Evolutionary conservation across 1,284 basidiomycete genomes (phyloP), one percentile per base, ranked within the genome.

Genomic region (Ganoderma leucocontextum): DNA sequence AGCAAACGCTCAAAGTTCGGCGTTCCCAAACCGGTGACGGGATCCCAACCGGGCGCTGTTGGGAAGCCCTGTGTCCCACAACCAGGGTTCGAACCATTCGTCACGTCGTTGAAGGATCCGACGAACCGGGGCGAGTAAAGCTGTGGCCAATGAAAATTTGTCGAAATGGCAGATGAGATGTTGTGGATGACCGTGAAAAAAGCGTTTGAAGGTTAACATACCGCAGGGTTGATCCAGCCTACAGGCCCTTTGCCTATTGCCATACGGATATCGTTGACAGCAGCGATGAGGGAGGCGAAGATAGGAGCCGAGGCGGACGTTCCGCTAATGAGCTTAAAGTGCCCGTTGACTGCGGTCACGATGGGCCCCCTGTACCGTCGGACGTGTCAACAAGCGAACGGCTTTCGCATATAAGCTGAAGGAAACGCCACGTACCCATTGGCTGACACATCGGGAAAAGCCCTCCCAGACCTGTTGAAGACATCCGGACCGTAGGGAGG

Each of bases 251-350:
- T 82, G 0, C 84, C 82, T 1, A 76, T 76, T 4, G 76, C 77
- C 13, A 87, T 72, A 22, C 85, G 82, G 0, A 83, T 86, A 72
- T 92, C 90, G 71, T 92, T 92, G 63, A 91, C 77, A 68, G 91
- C 82, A 0, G 87, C 80, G 3, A 91, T 74, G 62, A 91, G 78
- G 1, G 80, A 84, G 19, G 86, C 83, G 68, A 89, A 68, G 38
- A 72, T 73, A 7, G 73, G 73, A 4, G 73, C 70, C 9, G 73
- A 72, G 13, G 70, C 70, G 15, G 73, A 75, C 12, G 73, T 75
- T 12, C 72, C 73, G 35, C 62, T 68, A 1, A 36, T 62, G 12
- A 53, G 33, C 0, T 36, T 15, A 6, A 79, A 80, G 74, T 55
- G 70, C 72, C 80, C 73, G 29, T 59, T 74, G 75, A 35, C 72